Evolutionary conservation across 495 filamentous ascomycete species (phyloP).

Genomic region (Aspergillus ostianus): DNA sequence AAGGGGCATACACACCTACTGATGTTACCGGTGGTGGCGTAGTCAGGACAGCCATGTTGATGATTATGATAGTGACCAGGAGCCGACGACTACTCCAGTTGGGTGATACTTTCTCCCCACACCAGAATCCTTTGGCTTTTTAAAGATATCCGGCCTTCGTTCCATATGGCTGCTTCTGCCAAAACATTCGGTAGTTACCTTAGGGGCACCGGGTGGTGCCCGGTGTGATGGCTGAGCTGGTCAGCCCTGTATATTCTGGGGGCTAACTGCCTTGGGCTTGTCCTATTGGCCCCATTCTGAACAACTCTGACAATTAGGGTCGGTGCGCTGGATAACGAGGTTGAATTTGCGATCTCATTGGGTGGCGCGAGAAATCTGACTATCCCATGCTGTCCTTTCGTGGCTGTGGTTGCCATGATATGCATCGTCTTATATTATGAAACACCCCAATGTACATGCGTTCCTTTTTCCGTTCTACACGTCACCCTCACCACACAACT

Average conservation of each 20-base stretch:
- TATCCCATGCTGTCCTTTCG: background rate
- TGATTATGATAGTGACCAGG: background rate
- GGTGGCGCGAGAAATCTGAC: background rate
- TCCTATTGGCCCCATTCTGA: background rate
- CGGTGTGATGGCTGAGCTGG: background rate
- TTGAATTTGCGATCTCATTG: background rate
- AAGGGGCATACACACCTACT: background rate
- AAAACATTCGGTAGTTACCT: background rate
- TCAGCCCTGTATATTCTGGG: background rate
- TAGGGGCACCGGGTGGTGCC: background rate
- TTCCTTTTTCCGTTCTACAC: background rate
- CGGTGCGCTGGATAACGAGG: background rate
- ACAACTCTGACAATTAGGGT: background rate
- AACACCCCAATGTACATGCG: background rate
- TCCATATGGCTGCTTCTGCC: background rate
- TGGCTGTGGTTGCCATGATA: background rate
- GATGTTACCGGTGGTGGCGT: background rate
- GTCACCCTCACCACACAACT: background rate
- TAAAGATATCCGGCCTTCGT: background rate
- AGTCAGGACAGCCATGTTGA: background rate
- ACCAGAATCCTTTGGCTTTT: background rate
- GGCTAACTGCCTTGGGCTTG: background rate
- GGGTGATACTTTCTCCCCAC: background rate
- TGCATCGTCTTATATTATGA: background rate
- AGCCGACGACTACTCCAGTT: background rate